A percentile compares a stretch with the other conserved stretches of the same genome.
These are phyloP conservation scores for Tephrocybe rancida DNA, from an alignment of 768 basidiomycete species.

Conservation along the genomic window DNA sequence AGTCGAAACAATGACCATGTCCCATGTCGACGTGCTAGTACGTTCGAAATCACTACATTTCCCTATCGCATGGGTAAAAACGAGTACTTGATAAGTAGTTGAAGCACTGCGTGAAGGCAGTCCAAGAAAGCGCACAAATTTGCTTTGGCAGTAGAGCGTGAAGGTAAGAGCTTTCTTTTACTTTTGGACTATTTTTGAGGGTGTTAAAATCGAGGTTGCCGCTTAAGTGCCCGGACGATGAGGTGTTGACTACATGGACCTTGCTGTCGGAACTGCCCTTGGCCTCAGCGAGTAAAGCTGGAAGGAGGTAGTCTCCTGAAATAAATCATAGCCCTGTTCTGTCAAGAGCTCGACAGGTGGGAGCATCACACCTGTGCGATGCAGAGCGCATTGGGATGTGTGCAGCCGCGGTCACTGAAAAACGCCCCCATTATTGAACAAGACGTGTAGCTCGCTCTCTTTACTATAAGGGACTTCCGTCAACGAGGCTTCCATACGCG, in stretches of 20 bases:
- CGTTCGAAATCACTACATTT: conserved; percentile 39
- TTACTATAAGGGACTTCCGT: conserved; percentile 27
- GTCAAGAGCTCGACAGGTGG: conserved; percentile 46
- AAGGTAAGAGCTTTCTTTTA: conserved; percentile 22
- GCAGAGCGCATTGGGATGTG: background rate
- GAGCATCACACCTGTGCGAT: conserved; percentile 45
- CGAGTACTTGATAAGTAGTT: background rate
- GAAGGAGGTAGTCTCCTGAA: conserved; percentile 57
- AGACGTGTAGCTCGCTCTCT: conserved; percentile 45
- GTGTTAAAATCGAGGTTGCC: conserved; percentile 39
- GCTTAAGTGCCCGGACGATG: conserved; percentile 31
- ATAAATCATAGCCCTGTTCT: conserved; percentile 57
- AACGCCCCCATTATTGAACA: conserved; percentile 52
- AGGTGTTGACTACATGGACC: conserved; percentile 44
- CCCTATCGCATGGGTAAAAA: too few species aligned
- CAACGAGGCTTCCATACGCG: background rate
- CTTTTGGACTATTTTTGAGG: conserved; percentile 40
- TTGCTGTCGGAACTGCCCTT: conserved; percentile 34
- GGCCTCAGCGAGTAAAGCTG: conserved; percentile 38
- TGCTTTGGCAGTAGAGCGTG: conserved; percentile 36
- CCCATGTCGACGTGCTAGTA: conserved; percentile 42
- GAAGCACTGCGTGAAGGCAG: too few species aligned
- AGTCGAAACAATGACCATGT: conserved; percentile 42
- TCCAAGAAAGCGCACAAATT: conserved; percentile 27
- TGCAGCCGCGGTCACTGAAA: background rate